These are phyloP conservation scores for Tuber brumale DNA, from an alignment of 495 filamentous ascomycete species.

Conservation along the genomic window DNA sequence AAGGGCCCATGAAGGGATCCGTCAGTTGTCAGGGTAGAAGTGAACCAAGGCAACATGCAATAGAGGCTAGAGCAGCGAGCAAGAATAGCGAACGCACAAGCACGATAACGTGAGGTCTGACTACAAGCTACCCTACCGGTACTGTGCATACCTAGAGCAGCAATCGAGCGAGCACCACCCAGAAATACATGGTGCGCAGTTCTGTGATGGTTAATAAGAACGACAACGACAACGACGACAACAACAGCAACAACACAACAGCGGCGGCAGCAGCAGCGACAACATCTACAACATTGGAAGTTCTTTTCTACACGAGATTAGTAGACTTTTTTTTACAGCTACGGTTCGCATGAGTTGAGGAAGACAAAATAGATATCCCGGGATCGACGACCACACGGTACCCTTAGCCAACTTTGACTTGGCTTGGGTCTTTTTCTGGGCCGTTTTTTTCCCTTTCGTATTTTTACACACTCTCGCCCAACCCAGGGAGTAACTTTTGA, in stretches of 20 bases:
- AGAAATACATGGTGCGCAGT: background rate
- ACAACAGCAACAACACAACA: background rate
- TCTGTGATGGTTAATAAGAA: background rate
- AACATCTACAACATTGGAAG: background rate
- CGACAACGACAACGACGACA: background rate
- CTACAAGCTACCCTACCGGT: background rate
- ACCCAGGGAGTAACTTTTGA: background rate
- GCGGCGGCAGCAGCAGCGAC: background rate
- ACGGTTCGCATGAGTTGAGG: background rate
- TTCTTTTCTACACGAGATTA: background rate
- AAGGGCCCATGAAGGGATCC: background rate
- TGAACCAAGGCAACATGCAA: background rate
- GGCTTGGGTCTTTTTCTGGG: background rate
- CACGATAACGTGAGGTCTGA: conserved; percentile 1
- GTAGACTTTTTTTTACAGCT: background rate
- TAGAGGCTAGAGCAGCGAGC: conserved; percentile 1
- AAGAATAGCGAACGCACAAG: conserved; percentile 4
- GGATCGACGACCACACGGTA: background rate
- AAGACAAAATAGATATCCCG: background rate
- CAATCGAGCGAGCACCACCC: background rate
- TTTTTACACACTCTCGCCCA: conserved; percentile 1
- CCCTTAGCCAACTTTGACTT: background rate
- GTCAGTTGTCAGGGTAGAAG: background rate
- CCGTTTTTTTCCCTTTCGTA: background rate
- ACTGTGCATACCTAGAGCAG: background rate